Conservation (phyloP, 2,329 filamentous ascomycete species). For the Lecanosticta acicola region DNA sequence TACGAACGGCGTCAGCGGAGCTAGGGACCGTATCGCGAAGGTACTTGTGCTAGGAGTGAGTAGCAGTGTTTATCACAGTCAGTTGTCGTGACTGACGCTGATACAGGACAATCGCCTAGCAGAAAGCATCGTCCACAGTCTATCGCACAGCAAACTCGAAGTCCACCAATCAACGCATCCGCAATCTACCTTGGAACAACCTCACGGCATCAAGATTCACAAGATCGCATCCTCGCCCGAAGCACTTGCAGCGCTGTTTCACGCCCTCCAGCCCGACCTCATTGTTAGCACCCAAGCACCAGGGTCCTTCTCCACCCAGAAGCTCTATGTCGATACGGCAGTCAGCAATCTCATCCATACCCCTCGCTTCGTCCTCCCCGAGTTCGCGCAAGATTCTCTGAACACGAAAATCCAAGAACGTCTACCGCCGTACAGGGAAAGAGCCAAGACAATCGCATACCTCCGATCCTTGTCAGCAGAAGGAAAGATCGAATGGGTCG, state of each 20-base stretch:
- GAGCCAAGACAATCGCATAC: slow-evolving; percentile 30
- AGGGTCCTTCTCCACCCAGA: slow-evolving; percentile 26
- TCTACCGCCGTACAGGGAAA: slow-evolving; percentile 28
- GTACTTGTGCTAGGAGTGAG: slow-evolving; percentile 20
- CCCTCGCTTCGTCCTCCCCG: slow-evolving; percentile 23
- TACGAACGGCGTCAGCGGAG: neutral
- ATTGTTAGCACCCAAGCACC: slow-evolving; percentile 25
- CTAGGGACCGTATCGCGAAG: slow-evolving; percentile 7
- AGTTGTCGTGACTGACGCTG: neutral
- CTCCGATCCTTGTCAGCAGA: slow-evolving; percentile 23
- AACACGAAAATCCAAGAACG: slow-evolving; percentile 30
- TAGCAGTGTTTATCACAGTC: neutral
- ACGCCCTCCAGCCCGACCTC: slow-evolving; percentile 18
- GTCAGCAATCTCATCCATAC: slow-evolving; percentile 15
- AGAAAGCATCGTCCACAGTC: slow-evolving; percentile 12
- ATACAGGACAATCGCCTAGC: slow-evolving; percentile 19
- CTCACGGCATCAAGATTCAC: slow-evolving; percentile 12
- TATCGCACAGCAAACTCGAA: slow-evolving; percentile 3
- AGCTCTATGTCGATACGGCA: slow-evolving; percentile 21
- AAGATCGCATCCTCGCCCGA: slow-evolving; percentile 29
- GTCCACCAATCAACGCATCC: slow-evolving; percentile 15
- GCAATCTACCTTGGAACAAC: neutral
- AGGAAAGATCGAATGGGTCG: slow-evolving; percentile 31
- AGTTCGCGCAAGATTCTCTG: slow-evolving; percentile 27
- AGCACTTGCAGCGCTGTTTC: slow-evolving; percentile 27